Conservation (phyloP, 306 rosid genomes). For the Inga leiocalycina region DNA sequence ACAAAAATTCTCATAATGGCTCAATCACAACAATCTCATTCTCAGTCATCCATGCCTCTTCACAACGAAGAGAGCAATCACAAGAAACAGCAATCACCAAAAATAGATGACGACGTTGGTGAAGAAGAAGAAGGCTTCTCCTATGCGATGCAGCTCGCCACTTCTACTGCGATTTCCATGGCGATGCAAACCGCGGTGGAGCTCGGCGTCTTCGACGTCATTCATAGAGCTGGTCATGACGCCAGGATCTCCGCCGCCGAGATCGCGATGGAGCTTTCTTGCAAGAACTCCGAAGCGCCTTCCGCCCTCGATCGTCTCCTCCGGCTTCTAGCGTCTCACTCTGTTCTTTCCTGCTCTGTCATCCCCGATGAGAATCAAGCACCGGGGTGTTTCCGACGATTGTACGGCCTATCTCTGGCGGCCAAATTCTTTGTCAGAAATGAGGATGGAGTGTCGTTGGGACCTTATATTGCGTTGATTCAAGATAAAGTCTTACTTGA, state of each 20-base stretch:
- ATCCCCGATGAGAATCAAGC: not conserved
- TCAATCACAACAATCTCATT: not conserved
- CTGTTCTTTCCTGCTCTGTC: conserved; percentile 39
- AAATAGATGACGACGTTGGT: conserved; percentile 11
- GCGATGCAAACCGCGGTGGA: not conserved
- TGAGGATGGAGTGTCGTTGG: no score
- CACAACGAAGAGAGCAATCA: no score
- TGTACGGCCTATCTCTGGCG: no score
- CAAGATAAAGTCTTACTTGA: no score
- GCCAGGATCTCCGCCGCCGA: not conserved
- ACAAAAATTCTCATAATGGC: not conserved
- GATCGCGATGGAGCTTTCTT: conserved; percentile 36
- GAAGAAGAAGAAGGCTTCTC: not conserved
- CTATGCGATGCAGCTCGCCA: not conserved
- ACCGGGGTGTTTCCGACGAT: not conserved
- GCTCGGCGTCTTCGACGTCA: not conserved
- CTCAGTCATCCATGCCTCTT: not conserved
- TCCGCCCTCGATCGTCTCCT: conserved; percentile 47
- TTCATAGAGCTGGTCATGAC: not conserved
- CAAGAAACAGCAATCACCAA: not conserved
- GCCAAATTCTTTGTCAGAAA: no score
- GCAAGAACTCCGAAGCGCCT: conserved; percentile 40
- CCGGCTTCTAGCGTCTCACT: conserved; percentile 41
- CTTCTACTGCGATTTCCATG: not conserved
- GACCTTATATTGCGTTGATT: no score